Evolutionary conservation across 2,329 filamentous ascomycete genomes (phyloP).

Genomic region (Pseudocercospora musae): DNA sequence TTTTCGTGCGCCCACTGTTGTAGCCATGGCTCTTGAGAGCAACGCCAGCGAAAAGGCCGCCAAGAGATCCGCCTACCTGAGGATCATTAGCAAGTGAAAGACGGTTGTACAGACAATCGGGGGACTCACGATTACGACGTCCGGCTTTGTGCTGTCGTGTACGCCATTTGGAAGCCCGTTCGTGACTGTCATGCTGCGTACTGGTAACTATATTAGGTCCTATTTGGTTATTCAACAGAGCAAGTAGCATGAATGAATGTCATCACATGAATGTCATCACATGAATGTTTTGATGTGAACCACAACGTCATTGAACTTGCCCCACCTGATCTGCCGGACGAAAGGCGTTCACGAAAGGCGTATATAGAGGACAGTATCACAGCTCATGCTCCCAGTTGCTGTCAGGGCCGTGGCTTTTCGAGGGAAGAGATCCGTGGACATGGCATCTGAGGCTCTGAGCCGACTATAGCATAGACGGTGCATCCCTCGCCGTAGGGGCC

Average conservation of each 20-base stretch:
- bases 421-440: no score
- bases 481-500: neutral
- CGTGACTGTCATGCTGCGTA: neutral
- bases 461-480: no score
- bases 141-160: conserved; percentile 13
- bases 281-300: neutral
- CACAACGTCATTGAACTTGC: neutral
- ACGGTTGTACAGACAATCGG: neutral
- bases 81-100: neutral
- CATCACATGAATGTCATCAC: no score
- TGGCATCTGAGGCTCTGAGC: no score
- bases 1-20: conserved; percentile 17
- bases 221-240: neutral
- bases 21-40: conserved; percentile 30
- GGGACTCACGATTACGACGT: conserved; percentile 24
- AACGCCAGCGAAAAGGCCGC: conserved; percentile 30
- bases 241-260: no score
- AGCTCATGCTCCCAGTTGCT: neutral
- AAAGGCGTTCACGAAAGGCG: no score
- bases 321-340: neutral
- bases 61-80: conserved; percentile 32
- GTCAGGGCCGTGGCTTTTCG: neutral
- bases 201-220: neutral
- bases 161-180: neutral
- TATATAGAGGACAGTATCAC: neutral